These are phyloP conservation scores for Hyaloscypha bicolor DNA, from an alignment of 495 filamentous ascomycete genomes.

Conservation along the genomic window DNA sequence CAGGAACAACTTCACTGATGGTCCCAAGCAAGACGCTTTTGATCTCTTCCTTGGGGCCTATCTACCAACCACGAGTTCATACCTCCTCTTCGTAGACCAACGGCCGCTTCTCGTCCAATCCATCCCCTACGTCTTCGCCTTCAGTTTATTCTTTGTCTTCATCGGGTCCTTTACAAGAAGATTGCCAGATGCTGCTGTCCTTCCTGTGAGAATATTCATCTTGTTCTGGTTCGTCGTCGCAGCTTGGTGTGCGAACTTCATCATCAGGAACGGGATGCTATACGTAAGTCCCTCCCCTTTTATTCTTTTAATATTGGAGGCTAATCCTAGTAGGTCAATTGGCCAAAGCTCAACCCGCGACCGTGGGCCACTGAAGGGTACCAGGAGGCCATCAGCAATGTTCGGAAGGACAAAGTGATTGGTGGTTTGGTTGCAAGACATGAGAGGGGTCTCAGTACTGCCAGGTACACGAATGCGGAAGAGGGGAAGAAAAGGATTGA, in stretches of 20 bases:
- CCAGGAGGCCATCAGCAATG: slow-evolving; percentile 79
- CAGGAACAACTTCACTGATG: slow-evolving; percentile 89
- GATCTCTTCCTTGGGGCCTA: slow-evolving; percentile 91
- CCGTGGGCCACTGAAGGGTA: slow-evolving; percentile 84
- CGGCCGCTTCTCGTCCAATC: slow-evolving; percentile 83
- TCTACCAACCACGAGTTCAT: slow-evolving; percentile 64
- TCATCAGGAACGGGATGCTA: slow-evolving; percentile 81
- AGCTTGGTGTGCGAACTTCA: slow-evolving; percentile 71
- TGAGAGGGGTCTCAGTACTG: slow-evolving; percentile 76
- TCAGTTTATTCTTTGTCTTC: slow-evolving; percentile 84
- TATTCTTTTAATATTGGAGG: slow-evolving; percentile 13
- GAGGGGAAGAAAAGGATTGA: slow-evolving; percentile 98
- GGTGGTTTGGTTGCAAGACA: slow-evolving; percentile 72
- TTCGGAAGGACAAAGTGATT: slow-evolving; percentile 73
- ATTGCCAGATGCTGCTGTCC: slow-evolving; percentile 65
- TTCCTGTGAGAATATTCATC: slow-evolving; percentile 78
- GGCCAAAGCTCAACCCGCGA: slow-evolving; percentile 92
- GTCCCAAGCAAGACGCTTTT: slow-evolving; percentile 90
- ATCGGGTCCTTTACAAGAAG: slow-evolving; percentile 74
- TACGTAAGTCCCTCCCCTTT: slow-evolving; percentile 65
- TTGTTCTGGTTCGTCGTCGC: slow-evolving; percentile 72
- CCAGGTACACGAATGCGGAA: slow-evolving; percentile 78
- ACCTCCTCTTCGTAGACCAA: slow-evolving; percentile 77
- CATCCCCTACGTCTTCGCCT: slow-evolving; percentile 86
- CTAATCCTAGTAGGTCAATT: slow-evolving; percentile 75